phyloP scores from a whole-genome alignment of 2,329 filamentous ascomycete genomes.

The Monascus ruber region DNA sequence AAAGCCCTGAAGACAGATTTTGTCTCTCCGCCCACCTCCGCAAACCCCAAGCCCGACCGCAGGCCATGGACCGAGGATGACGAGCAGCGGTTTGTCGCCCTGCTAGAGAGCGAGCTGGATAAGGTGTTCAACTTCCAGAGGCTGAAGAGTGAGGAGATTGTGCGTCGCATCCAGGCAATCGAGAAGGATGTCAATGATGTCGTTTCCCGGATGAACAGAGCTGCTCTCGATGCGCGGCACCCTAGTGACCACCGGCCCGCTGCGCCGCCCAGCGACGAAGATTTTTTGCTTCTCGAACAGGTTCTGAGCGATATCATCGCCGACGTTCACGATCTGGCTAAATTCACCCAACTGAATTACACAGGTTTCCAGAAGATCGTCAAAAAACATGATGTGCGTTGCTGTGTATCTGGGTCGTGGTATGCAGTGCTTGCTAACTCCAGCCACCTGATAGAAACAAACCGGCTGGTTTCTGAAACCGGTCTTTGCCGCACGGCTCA shows the following conservation, averaged over 20 bases:
- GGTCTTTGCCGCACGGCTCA: conserved; percentile 88
- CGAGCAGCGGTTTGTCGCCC: conserved; percentile 74
- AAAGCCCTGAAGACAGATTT: conserved; percentile 66
- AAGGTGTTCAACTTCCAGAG: conserved; percentile 98
- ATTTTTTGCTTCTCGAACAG: conserved; percentile 87
- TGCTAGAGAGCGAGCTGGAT: conserved; percentile 84
- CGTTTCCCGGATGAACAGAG: conserved; percentile 57
- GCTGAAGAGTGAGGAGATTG: conserved; percentile 92
- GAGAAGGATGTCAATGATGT: conserved; percentile 87
- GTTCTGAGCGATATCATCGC: conserved; percentile 96
- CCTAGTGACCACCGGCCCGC: conserved; percentile 6
- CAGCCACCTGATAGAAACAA: conserved; percentile 55
- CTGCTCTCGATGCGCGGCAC: conserved; percentile 23
- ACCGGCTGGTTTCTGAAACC: conserved; percentile 88
- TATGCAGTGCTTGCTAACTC: not conserved
- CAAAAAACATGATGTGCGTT: conserved; percentile 90
- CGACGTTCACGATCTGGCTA: conserved; percentile 93
- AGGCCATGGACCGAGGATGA: conserved; percentile 82
- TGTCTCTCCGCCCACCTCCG: conserved; percentile 38
- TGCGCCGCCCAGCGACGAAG: conserved; percentile 61
- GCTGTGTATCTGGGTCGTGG: not conserved
- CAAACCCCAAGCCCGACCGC: conserved; percentile 38
- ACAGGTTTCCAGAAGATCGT: conserved; percentile 99
- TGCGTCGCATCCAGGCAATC: conserved; percentile 73
- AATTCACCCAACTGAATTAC: conserved; percentile 97